Evolutionary conservation across 73 alveolate genomes (phyloP), one percentile per base, ranked within the genome.

Genomic region (Blepharisma japonicum): DNA sequence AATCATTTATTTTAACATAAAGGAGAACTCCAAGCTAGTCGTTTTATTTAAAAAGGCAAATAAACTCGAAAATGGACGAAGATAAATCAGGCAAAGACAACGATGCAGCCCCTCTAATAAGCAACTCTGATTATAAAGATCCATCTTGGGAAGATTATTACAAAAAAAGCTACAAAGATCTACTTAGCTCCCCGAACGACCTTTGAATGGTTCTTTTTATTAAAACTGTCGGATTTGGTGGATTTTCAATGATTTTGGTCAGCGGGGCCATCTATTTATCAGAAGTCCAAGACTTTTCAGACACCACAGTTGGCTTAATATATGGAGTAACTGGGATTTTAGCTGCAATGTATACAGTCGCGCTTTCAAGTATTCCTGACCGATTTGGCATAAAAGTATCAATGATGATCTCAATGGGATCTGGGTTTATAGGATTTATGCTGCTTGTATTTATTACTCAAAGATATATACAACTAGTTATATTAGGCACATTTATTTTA

Each of bases 181-280:
- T 61, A 5, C 18, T 14, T 14, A 61, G 5, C 18, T n/a, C 74
- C 2, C 74, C 74, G 2, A 18, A 25, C 4, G 74, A 61, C 23
- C 74, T 61, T 25, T 61, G 74, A 48, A n/a, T 61, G 38, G 14
- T 61, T n/a, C 23, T 61, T 25, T 8, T 61, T 14, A 61, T 61
- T 18, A 61, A 61, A 61, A 14, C 23, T 25, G 14, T n/a, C 47
- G 50, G 14, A 9, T 14, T 20, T 25, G 74, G 74, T 8, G 47
- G 74, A 9, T 25, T 61, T 25, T 61, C 74, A 61, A 25, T 39
- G 23, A 14, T 61, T 61, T 61, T 61, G 11, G 18, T 25, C 11
- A 39, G 47, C 2, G n/a, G 5, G 2, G 1, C 74, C 2, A 61
- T 61, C 38, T 61, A 61, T 25, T 14, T 61, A 14, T 20, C 74